A percentile compares a stretch with the other conserved stretches of the same genome.
Conservation (phyloP, 176 grass and related monocot genomes). For the Hsuehochloa calcarea region DNA sequence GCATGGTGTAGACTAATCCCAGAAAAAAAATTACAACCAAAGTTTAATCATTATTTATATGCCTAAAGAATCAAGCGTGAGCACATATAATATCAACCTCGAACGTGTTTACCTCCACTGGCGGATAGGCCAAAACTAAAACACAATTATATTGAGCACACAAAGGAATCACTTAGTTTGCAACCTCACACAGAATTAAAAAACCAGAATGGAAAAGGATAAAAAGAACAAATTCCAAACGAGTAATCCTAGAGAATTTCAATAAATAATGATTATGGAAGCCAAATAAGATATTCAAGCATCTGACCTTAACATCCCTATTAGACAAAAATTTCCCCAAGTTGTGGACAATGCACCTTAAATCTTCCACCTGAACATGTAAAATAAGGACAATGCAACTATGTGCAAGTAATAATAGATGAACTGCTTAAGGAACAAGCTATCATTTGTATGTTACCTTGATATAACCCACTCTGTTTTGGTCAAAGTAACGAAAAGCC, state of each 20-base stretch:
- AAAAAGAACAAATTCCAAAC: background rate
- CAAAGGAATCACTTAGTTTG: background rate
- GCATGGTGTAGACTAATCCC: background rate
- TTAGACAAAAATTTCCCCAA: constrained; percentile 61
- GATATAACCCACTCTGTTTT: constrained; percentile 57
- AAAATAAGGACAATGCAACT: background rate
- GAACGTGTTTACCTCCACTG: background rate
- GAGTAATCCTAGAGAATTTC: background rate
- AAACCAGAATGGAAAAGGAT: background rate
- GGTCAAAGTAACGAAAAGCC: constrained; percentile 78
- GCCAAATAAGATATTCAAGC: background rate
- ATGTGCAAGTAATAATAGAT: background rate
- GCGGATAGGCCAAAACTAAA: background rate
- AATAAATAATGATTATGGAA: background rate
- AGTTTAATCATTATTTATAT: background rate
- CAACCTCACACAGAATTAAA: background rate
- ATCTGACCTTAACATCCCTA: constrained; percentile 63
- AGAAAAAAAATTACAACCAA: background rate
- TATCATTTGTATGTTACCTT: constrained; percentile 41
- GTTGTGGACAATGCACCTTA: constrained; percentile 72
- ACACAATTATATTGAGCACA: background rate
- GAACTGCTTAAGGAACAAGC: background rate
- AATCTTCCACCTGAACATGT: constrained; percentile 56
- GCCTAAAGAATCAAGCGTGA: background rate
- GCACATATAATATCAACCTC: background rate